phyloP scores from a whole-genome alignment of 2,329 filamentous ascomycete genomes.

The Davidsoniella eucalypti region DNA sequence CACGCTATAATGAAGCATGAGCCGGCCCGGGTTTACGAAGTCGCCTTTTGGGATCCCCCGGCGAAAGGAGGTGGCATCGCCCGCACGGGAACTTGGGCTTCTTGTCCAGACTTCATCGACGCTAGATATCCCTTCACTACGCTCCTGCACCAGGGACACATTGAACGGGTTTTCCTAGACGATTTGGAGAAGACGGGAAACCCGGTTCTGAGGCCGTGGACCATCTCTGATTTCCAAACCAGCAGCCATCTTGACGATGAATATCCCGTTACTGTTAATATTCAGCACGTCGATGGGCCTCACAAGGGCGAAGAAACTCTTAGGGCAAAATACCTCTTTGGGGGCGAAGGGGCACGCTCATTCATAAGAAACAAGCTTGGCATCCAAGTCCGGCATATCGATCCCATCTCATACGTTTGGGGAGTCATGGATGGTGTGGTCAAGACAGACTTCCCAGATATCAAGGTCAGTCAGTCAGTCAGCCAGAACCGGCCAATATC shows the following conservation, averaged over 20 bases:
- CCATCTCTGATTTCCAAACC: constrained; percentile 42
- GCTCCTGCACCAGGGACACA: constrained; percentile 53
- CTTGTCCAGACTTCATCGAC: constrained; percentile 70
- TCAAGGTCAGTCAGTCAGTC: constrained; percentile 34
- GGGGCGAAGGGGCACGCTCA: constrained; percentile 54
- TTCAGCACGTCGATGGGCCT: constrained; percentile 62
- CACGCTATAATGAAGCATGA: constrained; percentile 73
- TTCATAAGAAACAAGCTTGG: constrained; percentile 46
- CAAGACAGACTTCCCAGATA: constrained; percentile 59
- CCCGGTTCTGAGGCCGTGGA: constrained; percentile 47
- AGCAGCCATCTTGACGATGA: constrained; percentile 27
- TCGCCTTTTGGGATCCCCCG: constrained; percentile 55
- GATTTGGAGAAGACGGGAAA: constrained; percentile 47
- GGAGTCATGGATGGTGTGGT: constrained; percentile 62
- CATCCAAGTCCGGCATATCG: constrained; percentile 55
- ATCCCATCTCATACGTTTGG: constrained; percentile 57
- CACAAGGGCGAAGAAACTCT: constrained; percentile 39
- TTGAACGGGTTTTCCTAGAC: constrained; percentile 52
- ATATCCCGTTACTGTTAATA: constrained; percentile 65
- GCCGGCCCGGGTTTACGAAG: constrained; percentile 70
- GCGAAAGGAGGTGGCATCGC: constrained; percentile 39
- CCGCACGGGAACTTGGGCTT: constrained; percentile 63
- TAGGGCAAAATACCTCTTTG: constrained; percentile 52
- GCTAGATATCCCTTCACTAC: constrained; percentile 56
- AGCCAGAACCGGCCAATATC: too few relatives aligned